These are phyloP conservation scores for Saccharomyces hybrid DNA, from an alignment of 1,139 yeast species.

Conservation along the genomic window DNA sequence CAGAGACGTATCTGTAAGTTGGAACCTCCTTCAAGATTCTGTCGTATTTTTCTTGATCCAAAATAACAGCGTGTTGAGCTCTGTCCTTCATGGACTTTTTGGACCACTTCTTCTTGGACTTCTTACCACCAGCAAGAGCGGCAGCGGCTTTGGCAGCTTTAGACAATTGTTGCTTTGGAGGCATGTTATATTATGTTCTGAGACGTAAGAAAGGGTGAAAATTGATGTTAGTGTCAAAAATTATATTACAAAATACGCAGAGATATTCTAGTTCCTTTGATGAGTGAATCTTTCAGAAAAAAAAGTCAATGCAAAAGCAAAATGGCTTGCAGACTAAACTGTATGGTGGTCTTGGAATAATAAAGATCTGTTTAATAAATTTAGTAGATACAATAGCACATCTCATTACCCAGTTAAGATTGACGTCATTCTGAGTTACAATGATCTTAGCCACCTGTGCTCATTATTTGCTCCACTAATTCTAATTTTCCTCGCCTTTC, in stretches of 20 bases:
- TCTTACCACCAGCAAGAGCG: constrained; percentile 99
- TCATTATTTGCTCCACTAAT: neutral
- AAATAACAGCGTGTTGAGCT: constrained; percentile 97
- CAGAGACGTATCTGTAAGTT: constrained; percentile 97
- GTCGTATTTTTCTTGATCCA: constrained; percentile 98
- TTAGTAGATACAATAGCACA: neutral
- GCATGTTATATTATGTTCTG: constrained; percentile 52
- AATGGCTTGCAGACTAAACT: neutral
- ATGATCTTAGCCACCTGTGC: neutral
- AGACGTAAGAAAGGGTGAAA: neutral
- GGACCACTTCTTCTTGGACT: constrained; percentile 99
- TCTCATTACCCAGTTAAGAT: neutral
- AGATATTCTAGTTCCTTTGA: constrained; percentile 6
- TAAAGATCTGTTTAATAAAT: neutral
- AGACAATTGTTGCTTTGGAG: constrained; percentile 98
- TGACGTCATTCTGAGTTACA: neutral
- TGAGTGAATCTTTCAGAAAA: neutral
- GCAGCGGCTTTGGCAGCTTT: constrained; percentile 99
- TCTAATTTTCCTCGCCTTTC: neutral
- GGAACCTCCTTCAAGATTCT: constrained; percentile 99
- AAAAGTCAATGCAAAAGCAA: too few relatives aligned
- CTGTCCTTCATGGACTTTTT: constrained; percentile 99
- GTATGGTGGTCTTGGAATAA: neutral
- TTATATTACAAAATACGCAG: neutral
- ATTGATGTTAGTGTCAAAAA: neutral